Base-by-base conservation (phyloP, 768 basidiomycete genomes). In the Boletales sp. region DNA sequence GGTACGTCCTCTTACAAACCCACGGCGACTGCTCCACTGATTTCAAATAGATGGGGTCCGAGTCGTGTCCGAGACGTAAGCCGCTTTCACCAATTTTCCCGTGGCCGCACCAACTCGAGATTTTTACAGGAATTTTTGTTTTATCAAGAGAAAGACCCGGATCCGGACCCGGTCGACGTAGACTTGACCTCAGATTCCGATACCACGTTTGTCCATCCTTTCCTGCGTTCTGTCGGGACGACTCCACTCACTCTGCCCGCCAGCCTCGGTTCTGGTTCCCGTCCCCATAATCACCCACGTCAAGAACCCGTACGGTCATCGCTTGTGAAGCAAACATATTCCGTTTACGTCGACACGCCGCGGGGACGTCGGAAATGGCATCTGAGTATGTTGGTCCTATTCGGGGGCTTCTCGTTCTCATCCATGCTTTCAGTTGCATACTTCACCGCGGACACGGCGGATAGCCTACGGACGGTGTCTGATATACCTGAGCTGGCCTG, bases 311-410 rank as follows among this genome's bases (percentile, higher is more conserved):
- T 58, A 18, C 72, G 76, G 41, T 70, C 77, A 47, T 77, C 83
- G 43, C 75, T 90, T 28, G 76, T 87, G 50, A 90, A 90, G 60
- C 87, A 90, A 64, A 90, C 87, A 0, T 90, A 87, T 62, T 88
- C 86, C 8, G 87, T 87, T 28, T 86, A 76, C 57, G 84, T 88
- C 34, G 76, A 84, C n/a, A 83, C 80, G 3, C 58, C 75, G 17
- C 68, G 73, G 48, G 86, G 86, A n/a, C 77, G 78, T 50, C 75
- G 83, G 55, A 90, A 90, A 58, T 90, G 87, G 87, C 87, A 90
- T 57, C 74, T 90, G 31, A 89, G 87, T 88, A 64, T 46, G 84
- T 69, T 36, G 13, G 50, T 40, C 54, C 57, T 19, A 44, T 48
- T 33, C 34, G 32, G 33, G n/a, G 13, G 40, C 40, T 47, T 42